Base-by-base conservation (phyloP, 1,284 basidiomycete species). In the Ustilago trichophora region DNA sequence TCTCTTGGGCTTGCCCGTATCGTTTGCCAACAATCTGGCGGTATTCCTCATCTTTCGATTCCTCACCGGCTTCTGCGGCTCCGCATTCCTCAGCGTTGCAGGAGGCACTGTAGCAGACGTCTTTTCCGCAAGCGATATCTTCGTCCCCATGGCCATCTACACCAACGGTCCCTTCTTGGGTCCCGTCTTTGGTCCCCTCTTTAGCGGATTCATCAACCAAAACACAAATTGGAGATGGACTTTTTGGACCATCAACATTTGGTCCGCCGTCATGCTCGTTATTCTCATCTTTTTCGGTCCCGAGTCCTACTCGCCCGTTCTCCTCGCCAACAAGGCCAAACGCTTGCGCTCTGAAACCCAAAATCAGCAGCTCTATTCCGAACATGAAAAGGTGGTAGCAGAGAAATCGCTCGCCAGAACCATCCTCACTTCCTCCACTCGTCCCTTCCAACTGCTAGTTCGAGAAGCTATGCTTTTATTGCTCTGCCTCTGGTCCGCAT, bases 151-250 rank as follows among this genome's bases (percentile, higher is more conserved):
- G 80, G 49, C 71, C 12, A 66, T 73, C 53, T 82, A 81, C 73
- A 82, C 78, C 27, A 80, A 81, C 35, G 51, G 51, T 4, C 80
- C 81, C 29, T 71, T 81, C 40, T 51, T 81, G 26, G 69, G 65
- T 15, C 75, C 76, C 16, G 65, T 74, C 13, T 53, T 53, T 26
- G 72, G 73, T 10, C 74, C 77, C 1, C 40, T 72, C 12, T 40
- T 75, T 22, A 58, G 47, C 22, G 73, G 73, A 15, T 80, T 73
- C 55, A 80, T 82, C 58, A 75, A 78, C 44, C 42, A 71, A 29
- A 48, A 66, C 19, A 48, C 73, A 18, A 73, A 77, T n/a, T 82
- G 81, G 81, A 53, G 80, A 8, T 80, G 78, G 77, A 77, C 78
- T 13, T 69, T 81, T 33, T 78, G 75, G 59, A 46, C 73, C 6